phyloP scores from a whole-genome alignment of 2,329 filamentous ascomycete genomes.

The Claviceps sp. region DNA sequence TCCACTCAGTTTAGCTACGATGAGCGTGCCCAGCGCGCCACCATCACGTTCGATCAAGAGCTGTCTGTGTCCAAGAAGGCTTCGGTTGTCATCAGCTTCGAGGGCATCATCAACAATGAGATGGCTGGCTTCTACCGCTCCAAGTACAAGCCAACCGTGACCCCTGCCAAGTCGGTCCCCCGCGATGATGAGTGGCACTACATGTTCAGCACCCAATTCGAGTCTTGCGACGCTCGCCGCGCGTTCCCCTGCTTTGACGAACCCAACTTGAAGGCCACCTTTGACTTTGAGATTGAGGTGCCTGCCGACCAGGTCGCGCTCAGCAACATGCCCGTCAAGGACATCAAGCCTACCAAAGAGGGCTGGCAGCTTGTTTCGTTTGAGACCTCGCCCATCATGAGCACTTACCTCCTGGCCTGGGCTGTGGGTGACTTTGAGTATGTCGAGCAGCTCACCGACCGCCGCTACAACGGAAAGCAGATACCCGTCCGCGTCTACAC shows the following conservation, averaged over 20 bases:
- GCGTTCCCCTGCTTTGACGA: conserved; percentile 98
- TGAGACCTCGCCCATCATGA: conserved; percentile 79
- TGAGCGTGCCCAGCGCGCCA: conserved; percentile 70
- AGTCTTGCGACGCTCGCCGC: conserved; percentile 85
- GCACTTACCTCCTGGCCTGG: conserved; percentile 84
- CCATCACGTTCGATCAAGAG: conserved; percentile 60
- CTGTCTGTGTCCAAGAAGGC: conserved; percentile 56
- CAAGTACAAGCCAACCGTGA: conserved; percentile 73
- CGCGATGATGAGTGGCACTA: conserved; percentile 53
- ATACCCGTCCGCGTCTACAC: conserved; percentile 94
- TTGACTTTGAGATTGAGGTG: conserved; percentile 86
- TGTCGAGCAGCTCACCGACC: conserved; percentile 78
- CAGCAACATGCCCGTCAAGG: conserved; percentile 90
- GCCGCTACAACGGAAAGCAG: conserved; percentile 80
- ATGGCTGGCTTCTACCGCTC: conserved; percentile 93
- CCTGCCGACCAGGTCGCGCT: conserved; percentile 78
- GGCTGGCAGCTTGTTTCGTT: conserved; percentile 67
- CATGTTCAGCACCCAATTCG: conserved; percentile 95
- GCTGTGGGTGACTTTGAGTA: conserved; percentile 96
- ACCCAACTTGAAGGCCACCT: conserved; percentile 91
- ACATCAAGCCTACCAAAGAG: conserved; percentile 41
- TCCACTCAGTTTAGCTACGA: conserved; percentile 66
- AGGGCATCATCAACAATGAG: conserved; percentile 73
- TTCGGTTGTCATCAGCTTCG: conserved; percentile 56
- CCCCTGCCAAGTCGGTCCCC: conserved; percentile 64